Evolutionary conservation across 1,284 basidiomycete species (phyloP).

Genomic region (Porodaedalea pini): DNA sequence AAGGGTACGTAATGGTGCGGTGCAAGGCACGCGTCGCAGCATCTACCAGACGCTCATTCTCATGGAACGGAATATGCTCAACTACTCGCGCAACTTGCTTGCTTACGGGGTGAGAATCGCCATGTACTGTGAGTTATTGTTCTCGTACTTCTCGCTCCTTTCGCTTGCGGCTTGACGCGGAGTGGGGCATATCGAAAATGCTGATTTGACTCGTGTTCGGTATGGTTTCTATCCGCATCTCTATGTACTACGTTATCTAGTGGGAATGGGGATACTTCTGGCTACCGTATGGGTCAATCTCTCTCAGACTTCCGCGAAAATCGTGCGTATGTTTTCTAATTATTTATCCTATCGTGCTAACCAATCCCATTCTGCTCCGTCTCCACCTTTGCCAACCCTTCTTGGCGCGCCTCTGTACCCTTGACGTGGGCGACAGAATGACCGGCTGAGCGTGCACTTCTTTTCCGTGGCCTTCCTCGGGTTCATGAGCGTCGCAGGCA

Average conservation of each 20-base stretch:
- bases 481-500: conserved; percentile 52
- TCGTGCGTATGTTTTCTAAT: conserved; percentile 28
- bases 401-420: not conserved
- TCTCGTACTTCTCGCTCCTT: not conserved
- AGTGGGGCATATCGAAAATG: not conserved
- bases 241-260: conserved; percentile 7
- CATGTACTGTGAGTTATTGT: conserved; percentile 48
- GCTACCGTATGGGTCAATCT: conserved; percentile 60
- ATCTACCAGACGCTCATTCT: conserved; percentile 20
- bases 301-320: conserved; percentile 31
- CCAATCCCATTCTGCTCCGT: not conserved
- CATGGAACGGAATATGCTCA: conserved; percentile 28
- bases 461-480: conserved; percentile 58
- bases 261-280: conserved; percentile 52
- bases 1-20: not conserved
- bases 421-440: conserved; percentile 20
- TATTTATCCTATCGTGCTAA: not conserved
- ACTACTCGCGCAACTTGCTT: conserved; percentile 44
- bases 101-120: conserved; percentile 59
- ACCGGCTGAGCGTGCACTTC: conserved; percentile 37
- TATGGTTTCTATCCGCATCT: not conserved
- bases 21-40: not conserved
- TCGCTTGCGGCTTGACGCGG: not conserved
- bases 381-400: not conserved
- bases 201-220: no score